Conservation (phyloP, 2,329 filamentous ascomycete species). For the Aphanocladium album region DNA sequence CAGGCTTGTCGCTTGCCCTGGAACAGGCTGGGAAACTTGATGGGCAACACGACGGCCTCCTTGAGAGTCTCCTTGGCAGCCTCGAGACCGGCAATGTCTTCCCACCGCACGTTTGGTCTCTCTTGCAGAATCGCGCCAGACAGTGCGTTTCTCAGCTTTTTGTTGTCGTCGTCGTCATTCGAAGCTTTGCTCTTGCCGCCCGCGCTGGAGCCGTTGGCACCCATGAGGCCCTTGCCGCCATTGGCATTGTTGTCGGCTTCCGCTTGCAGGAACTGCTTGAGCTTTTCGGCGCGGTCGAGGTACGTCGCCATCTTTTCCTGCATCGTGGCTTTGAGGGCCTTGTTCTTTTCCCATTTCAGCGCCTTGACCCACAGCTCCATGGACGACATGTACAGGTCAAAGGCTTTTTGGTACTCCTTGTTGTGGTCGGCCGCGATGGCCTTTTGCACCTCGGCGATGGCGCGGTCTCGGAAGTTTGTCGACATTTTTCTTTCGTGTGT, state of each 20-base stretch:
- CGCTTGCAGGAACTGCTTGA: conserved; percentile 82
- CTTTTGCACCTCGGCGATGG: conserved; percentile 95
- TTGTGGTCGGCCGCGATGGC: conserved; percentile 95
- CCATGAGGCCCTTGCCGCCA: conserved; percentile 56
- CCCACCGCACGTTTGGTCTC: conserved; percentile 95
- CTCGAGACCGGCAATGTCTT: conserved; percentile 94
- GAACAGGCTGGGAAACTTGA: conserved; percentile 97
- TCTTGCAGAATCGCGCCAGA: conserved; percentile 90
- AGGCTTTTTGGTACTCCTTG: conserved; percentile 95
- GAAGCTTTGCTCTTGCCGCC: conserved; percentile 57
- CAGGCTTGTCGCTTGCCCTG: conserved; percentile 94
- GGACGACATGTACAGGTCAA: conserved; percentile 90
- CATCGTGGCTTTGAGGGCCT: conserved; percentile 95
- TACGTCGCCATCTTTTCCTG: conserved; percentile 92
- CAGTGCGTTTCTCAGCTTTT: conserved; percentile 89
- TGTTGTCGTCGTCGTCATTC: conserved; percentile 81
- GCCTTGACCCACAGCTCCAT: conserved; percentile 98
- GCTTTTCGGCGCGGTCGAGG: conserved; percentile 97
- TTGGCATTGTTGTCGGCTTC: conserved; percentile 68
- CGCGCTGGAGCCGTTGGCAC: conserved; percentile 64
- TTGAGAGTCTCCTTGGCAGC: conserved; percentile 94
- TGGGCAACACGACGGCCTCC: conserved; percentile 94
- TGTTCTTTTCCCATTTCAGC: conserved; percentile 99
- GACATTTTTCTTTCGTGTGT: conserved; percentile 59
- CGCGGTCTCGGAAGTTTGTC: conserved; percentile 93